Percentiles rank a stretch among this genome's conserved stretches.
phyloP scores from a whole-genome alignment of 768 basidiomycete species.

The Naematelia encephala region DNA sequence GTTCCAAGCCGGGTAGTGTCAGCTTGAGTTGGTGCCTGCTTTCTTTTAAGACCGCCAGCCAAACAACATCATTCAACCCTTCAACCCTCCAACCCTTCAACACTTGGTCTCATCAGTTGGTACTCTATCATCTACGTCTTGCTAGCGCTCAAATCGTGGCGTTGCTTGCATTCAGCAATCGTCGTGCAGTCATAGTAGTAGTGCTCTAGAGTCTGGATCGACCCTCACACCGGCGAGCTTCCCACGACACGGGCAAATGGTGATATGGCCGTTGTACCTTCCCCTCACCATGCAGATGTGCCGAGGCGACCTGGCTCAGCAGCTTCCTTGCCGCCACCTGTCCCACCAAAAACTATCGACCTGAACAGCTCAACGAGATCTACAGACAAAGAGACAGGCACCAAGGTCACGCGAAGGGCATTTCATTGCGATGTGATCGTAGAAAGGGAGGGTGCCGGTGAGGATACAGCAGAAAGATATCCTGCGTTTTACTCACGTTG shows the following conservation, averaged over 20 bases:
- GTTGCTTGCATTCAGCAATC: too few species aligned
- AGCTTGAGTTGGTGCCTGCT: background rate
- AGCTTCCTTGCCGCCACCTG: slow-evolving; percentile 24
- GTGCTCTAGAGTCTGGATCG: too few species aligned
- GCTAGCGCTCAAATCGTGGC: background rate
- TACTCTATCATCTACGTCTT: background rate
- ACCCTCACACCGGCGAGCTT: too few species aligned
- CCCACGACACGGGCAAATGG: too few species aligned
- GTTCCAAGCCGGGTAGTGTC: background rate
- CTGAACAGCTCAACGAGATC: slow-evolving; percentile 43
- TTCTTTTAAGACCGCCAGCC: background rate
- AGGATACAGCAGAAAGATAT: background rate
- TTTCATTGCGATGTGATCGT: slow-evolving; percentile 89
- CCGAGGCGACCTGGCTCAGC: background rate
- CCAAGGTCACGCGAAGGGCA: slow-evolving; percentile 66
- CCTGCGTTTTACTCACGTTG: background rate
- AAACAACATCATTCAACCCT: background rate
- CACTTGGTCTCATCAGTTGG: background rate
- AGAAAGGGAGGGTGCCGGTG: slow-evolving; percentile 64
- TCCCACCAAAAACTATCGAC: slow-evolving; percentile 39
- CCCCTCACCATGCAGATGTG: background rate
- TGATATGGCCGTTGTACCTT: background rate
- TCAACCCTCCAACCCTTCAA: background rate
- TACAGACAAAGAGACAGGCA: slow-evolving; percentile 35
- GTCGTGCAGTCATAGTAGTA: too few species aligned